Evolutionary conservation across 108 stramenopile species (phyloP).

Genomic region (Aurantiochytrium sp.): DNA sequence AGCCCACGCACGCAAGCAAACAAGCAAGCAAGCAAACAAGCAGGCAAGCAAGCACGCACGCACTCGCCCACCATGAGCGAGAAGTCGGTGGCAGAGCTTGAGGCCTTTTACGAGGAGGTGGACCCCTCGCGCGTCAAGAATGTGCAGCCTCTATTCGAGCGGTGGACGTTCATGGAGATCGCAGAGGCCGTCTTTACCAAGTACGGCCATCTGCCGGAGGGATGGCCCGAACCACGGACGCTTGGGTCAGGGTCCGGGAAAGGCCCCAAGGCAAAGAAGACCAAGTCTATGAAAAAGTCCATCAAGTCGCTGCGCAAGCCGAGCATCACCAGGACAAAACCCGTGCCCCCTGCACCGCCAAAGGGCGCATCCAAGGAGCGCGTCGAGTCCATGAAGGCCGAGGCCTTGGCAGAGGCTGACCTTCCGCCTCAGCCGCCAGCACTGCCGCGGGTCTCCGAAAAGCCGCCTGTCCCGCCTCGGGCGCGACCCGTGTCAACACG

Average conservation of each 20-base stretch:
- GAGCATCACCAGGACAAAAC: neutral
- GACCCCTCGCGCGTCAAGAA: neutral
- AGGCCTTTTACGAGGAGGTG: neutral
- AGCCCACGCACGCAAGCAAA: too few relatives aligned
- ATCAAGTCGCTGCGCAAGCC: neutral
- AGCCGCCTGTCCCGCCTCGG: neutral
- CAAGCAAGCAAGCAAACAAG: too few relatives aligned
- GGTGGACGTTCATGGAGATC: neutral
- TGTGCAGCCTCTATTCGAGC: neutral
- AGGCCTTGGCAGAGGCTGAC: neutral
- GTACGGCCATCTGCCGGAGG: neutral
- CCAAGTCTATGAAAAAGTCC: neutral
- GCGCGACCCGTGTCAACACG: neutral
- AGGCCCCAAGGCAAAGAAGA: too few relatives aligned
- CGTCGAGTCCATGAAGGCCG: constrained; percentile 7
- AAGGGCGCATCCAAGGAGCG: neutral
- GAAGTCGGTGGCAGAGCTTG: neutral
- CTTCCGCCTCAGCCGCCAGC: neutral
- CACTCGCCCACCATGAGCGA: neutral
- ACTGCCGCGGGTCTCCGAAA: neutral
- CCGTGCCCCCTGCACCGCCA: neutral
- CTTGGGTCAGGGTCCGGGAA: neutral
- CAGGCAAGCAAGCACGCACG: neutral
- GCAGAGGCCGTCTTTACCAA: neutral
- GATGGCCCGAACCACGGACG: neutral